Base-by-base conservation (phyloP, 805 yeast species). In the Lipomyces starkeyi region DNA sequence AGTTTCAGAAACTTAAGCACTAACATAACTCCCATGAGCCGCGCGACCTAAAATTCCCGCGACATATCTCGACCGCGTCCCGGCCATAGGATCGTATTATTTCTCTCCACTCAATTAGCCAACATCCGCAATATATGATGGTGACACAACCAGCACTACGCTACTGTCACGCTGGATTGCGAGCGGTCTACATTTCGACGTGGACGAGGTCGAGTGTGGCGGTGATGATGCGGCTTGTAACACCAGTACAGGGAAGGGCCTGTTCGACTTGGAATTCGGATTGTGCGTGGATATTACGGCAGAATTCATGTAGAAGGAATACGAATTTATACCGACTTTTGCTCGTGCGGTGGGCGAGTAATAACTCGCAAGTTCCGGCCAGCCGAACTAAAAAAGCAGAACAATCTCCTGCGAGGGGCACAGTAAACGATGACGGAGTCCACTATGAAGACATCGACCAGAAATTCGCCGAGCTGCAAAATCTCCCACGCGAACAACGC, bases 401-500 rank as follows among this genome's bases (percentile, higher is more conserved):
- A 6, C 11, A 43, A 43, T 7, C 49, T 6, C 14, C 49, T 6
- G 13, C 25, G 9, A 7, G 4, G 8, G 49, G 49, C 9, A 2
- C 9, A 43, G 22, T 7, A 1, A 17, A 43, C 3, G 9, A 43
- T 13, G 49, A n/a, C 49, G 22, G 49, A 17, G 11, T 43, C 25
- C 20, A 43, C 5, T 37, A 37, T 37, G 43, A 37, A 8, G 49
- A 43, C 9, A 43, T 43, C 49, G 49, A 43, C 49, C 49, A 43
- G 49, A 43, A n/a, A 17, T 43, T 43, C 20, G 49, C 49, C 3
- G 49, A 17, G 49, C 22, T 43, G 49, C 49, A 43, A 17, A 43
- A 43, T 1, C n/a, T 65, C 14, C 65, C 68, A 2, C 69, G 66
- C 6, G 62, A n/a, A 11, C 57, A 56, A 37, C 65, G 62, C 40